Evolutionary conservation across 768 basidiomycete genomes (phyloP), one percentile per base, ranked within the genome.

Genomic region (Scleroderma citrinum): DNA sequence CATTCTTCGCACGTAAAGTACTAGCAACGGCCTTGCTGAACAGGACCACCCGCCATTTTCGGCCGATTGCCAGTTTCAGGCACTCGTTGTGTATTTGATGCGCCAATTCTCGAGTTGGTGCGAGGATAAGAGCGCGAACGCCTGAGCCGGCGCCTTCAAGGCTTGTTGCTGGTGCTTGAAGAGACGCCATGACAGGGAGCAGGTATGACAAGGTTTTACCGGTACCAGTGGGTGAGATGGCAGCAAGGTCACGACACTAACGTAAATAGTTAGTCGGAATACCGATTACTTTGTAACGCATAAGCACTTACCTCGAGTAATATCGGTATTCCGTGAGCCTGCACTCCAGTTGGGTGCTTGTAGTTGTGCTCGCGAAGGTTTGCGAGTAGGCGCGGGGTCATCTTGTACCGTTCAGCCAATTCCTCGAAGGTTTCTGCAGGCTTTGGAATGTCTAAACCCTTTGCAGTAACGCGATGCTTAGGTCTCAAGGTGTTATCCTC

Each of bases 151-250:
- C 54, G 16, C 75, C 68, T 23, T 55, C 74, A 32, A 71, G 61
- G 48, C 72, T 76, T 26, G 81, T 69, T 8, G 74, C 63, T 6
- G 89, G 89, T 3, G 73, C 65, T 13, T 68, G 69, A 6, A 92
- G 68, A 16, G 71, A 66, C 11, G 81, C 71, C 50, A 98, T 77
- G 20, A 92, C 74, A 0, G 96, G 94, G 14, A 96, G 69, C 13
- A 96, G 74, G 67, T 97, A 99, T 0, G 93, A 81, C 6, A 97
- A 74, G 1, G 96, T 99, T 72, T 99, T 99, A 51, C 96, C 96
- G 10, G 91, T 94, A 44, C 96, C 96, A 5, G 96, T 99, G 0
- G 96, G 96, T 1, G 96, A 96, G 17, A 98, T 87, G 24, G 94
- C 95, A 46, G 89, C 85, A 20, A 96, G 74, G 67, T 99, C 95